Conservation (phyloP, 768 basidiomycete genomes). For the Podaxis carcinomalis region DNA sequence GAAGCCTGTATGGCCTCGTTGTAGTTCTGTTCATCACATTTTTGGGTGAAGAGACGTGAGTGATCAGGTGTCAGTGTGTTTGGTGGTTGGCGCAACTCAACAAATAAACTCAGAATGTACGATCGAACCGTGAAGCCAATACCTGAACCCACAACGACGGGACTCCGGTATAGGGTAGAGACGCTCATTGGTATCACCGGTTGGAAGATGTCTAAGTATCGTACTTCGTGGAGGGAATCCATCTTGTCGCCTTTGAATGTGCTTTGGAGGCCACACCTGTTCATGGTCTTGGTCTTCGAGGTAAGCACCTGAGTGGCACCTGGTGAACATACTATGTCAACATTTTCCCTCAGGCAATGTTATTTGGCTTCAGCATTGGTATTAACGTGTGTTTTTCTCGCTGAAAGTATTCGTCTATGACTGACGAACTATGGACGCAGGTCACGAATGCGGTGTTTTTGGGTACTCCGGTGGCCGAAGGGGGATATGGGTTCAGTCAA, state of each 20-base stretch:
- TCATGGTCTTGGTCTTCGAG: constrained; percentile 40
- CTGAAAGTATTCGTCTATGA: not conserved
- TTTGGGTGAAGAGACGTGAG: constrained; percentile 66
- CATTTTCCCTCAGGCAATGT: constrained; percentile 42
- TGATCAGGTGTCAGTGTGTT: constrained; percentile 28
- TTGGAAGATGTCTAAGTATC: constrained; percentile 33
- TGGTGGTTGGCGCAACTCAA: constrained; percentile 35
- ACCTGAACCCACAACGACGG: constrained; percentile 29
- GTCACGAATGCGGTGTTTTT: constrained; percentile 25
- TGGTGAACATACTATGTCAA: constrained; percentile 51
- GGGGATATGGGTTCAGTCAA: constrained; percentile 6
- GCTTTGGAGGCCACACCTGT: constrained; percentile 49
- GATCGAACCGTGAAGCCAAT: constrained; percentile 46
- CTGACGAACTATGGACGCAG: constrained; percentile 33
- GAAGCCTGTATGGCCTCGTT: constrained; percentile 51
- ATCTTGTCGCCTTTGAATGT: constrained; percentile 37
- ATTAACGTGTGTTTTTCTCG: constrained; percentile 24
- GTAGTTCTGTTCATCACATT: constrained; percentile 55
- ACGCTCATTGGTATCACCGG: constrained; percentile 53
- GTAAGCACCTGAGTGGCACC: constrained; percentile 41
- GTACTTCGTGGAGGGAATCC: not conserved
- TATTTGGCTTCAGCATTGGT: constrained; percentile 31
- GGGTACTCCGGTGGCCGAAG: constrained; percentile 6
- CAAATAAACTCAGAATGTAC: constrained; percentile 37
- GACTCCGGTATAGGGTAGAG: constrained; percentile 44